Evolutionary conservation across 257 asterid species (phyloP).

Genomic region (Solanum ossicruentum): DNA sequence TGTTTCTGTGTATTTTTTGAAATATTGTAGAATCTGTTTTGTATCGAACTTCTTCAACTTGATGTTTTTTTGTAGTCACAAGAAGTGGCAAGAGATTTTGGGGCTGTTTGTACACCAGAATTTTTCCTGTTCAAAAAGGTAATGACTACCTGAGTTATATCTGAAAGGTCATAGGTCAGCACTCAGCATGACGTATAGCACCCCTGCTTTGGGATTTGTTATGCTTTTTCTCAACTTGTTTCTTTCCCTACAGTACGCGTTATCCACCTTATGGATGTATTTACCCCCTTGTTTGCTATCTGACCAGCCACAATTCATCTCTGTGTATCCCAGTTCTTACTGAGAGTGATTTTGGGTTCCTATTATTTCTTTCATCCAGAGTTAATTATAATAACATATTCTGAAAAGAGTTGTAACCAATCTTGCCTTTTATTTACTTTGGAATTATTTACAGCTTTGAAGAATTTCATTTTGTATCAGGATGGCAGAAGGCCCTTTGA

Average conservation of each 20-base stretch:
- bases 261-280: not conserved
- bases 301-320: not conserved
- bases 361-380: not conserved
- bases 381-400: not conserved
- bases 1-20: not conserved
- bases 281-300: not conserved
- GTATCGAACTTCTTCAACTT: not conserved
- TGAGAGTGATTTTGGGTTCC: not conserved
- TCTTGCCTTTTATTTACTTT: not conserved
- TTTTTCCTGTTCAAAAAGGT: constrained; percentile 91
- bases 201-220: not conserved
- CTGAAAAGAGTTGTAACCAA: not conserved
- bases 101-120: constrained; percentile 94
- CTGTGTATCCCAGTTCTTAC: not conserved
- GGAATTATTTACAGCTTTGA: not conserved
- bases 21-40: not conserved
- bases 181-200: not conserved
- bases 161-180: not conserved
- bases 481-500: constrained; percentile 95
- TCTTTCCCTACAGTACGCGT: not conserved
- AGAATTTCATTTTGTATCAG: constrained; percentile 18
- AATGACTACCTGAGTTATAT: not conserved
- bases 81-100: constrained; percentile 78
- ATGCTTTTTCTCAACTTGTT: not conserved
- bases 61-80: constrained; percentile 41